phyloP scores from a whole-genome alignment of 202 grass and related monocot genomes.

The Cymbopogon flexuosus region DNA sequence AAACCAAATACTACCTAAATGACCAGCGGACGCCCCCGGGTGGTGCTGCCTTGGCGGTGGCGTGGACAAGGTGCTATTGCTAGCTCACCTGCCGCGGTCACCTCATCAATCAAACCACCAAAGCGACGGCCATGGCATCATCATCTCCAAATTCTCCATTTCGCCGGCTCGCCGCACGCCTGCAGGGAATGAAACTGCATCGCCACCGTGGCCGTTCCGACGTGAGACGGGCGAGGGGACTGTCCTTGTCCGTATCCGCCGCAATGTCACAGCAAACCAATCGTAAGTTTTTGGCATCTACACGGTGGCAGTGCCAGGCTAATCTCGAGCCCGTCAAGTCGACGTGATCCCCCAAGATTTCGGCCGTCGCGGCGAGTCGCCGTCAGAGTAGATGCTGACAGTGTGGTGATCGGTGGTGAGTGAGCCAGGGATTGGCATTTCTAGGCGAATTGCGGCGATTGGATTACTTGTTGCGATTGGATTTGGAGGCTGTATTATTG shows the following conservation, averaged over 20 bases:
- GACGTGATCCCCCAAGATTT: background rate
- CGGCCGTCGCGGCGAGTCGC: constrained; percentile 8
- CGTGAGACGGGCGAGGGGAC: background rate
- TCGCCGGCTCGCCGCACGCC: background rate
- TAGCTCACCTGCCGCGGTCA: constrained; percentile 6
- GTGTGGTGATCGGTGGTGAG: background rate
- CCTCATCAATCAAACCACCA: constrained; percentile 5
- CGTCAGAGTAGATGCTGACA: background rate
- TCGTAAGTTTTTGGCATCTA: background rate
- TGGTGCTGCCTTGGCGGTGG: background rate
- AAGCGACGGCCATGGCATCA: background rate
- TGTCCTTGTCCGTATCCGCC: background rate
- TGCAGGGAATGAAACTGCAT: background rate
- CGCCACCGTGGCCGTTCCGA: background rate
- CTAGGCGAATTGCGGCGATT: background rate
- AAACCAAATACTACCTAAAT: too few species aligned
- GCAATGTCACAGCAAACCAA: background rate
- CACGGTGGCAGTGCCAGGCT: background rate
- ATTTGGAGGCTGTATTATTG: background rate
- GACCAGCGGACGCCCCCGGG: too few species aligned
- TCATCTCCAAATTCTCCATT: background rate
- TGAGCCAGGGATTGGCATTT: background rate
- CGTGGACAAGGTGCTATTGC: background rate
- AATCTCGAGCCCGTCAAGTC: background rate
- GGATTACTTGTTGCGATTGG: constrained; percentile 32